Percentiles rank a stretch among this genome's conserved stretches.
Evolutionary conservation across 2,329 filamentous ascomycete genomes (phyloP).

Genomic region (Blastomyces emzantsi): DNA sequence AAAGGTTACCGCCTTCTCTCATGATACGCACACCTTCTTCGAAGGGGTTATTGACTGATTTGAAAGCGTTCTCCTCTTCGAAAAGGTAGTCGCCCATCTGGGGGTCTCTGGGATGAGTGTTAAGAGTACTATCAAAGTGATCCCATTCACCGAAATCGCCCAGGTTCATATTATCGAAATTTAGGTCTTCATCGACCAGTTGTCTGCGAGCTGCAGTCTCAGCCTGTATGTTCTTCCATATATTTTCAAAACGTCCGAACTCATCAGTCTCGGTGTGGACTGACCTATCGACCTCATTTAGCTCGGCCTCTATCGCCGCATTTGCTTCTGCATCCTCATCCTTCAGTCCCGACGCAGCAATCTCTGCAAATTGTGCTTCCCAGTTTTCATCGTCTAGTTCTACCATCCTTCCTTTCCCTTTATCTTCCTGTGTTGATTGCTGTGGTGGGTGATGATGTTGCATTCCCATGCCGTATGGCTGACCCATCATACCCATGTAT

Average conservation of each 20-base stretch:
- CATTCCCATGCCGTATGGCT: conserved; percentile 42
- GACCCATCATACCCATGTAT: conserved; percentile 44
- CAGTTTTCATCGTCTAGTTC: conserved; percentile 90
- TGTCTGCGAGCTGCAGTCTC: conserved; percentile 41
- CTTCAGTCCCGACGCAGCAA: conserved; percentile 53
- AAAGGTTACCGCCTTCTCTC: conserved; percentile 87
- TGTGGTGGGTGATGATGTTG: conserved; percentile 31
- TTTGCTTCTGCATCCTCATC: conserved; percentile 56
- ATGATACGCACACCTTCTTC: conserved; percentile 90
- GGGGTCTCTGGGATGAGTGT: conserved; percentile 66
- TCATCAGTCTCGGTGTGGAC: conserved; percentile 54
- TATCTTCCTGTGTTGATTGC: conserved; percentile 51
- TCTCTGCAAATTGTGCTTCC: conserved; percentile 92
- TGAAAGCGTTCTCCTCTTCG: conserved; percentile 87
- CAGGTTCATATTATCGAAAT: conserved; percentile 45
- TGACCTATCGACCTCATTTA: conserved; percentile 83
- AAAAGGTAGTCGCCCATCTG: conserved; percentile 86
- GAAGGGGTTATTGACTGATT: conserved; percentile 71
- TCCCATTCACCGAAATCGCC: conserved; percentile 76
- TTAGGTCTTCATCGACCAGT: conserved; percentile 57
- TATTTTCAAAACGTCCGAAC: conserved; percentile 79
- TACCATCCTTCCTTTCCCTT: conserved; percentile 73
- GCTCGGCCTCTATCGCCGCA: conserved; percentile 70
- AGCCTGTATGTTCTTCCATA: conserved; percentile 45
- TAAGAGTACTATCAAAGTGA: conserved; percentile 56